These are phyloP conservation scores for Pezicula neosporulosa DNA, from an alignment of 2,329 filamentous ascomycete genomes.

Conservation along the genomic window DNA sequence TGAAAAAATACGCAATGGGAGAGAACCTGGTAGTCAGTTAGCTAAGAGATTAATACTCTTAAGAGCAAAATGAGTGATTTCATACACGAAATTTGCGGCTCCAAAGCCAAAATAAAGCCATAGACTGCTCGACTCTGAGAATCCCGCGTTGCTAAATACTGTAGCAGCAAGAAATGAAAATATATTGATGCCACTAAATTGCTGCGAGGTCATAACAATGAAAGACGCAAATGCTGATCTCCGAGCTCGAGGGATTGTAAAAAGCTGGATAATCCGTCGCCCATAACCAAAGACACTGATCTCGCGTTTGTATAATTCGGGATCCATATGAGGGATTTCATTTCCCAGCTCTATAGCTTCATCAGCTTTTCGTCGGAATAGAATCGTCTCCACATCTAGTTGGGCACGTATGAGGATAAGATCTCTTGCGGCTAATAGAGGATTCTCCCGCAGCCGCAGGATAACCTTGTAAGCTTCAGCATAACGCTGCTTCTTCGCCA, in stretches of 20 bases:
- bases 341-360: background rate
- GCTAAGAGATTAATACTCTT: no score
- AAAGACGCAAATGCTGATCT: slow-evolving; percentile 72
- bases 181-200: slow-evolving; percentile 36
- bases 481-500: slow-evolving; percentile 64
- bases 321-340: background rate
- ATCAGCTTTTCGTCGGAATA: background rate
- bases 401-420: slow-evolving; percentile 63
- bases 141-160: slow-evolving; percentile 41
- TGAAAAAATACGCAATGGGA: slow-evolving; percentile 60
- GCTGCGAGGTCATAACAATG: slow-evolving; percentile 65
- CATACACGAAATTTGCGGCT: slow-evolving; percentile 54
- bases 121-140: slow-evolving; percentile 45
- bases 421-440: slow-evolving; percentile 56
- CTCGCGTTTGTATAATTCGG: background rate
- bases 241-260: slow-evolving; percentile 63
- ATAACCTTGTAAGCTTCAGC: slow-evolving; percentile 56
- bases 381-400: slow-evolving; percentile 49
- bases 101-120: slow-evolving; percentile 61
- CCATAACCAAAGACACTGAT: background rate
- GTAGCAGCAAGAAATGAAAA: slow-evolving; percentile 41
- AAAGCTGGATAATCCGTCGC: slow-evolving; percentile 56
- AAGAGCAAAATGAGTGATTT: no score
- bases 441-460: slow-evolving; percentile 46
- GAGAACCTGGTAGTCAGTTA: slow-evolving; percentile 32